Percentiles rank a stretch among this genome's conserved stretches.
Evolutionary conservation across 306 rosid genomes (phyloP).

Genomic region (Cucurbita moschata): DNA sequence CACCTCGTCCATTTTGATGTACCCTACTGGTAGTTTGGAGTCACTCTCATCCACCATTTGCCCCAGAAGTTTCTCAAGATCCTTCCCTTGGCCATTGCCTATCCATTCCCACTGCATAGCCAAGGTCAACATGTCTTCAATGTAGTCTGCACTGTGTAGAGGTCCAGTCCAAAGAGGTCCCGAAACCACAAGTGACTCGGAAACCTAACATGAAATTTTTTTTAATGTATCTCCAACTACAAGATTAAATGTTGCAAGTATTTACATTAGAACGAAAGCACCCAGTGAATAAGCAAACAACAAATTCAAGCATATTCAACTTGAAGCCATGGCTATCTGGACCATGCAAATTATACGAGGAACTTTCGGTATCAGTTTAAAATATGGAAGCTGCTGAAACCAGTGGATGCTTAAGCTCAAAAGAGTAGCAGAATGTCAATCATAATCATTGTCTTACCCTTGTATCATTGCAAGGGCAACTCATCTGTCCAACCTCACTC

Average conservation of each 20-base stretch:
- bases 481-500: constrained; percentile 56
- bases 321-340: neutral
- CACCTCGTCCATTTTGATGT: constrained; percentile 86
- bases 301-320: neutral
- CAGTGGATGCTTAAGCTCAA: neutral
- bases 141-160: constrained; percentile 52
- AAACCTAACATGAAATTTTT: constrained; percentile 29
- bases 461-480: constrained; percentile 54
- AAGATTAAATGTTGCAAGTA: neutral
- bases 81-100: constrained; percentile 36
- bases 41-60: constrained; percentile 85
- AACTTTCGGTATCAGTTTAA: neutral
- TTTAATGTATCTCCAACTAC: neutral
- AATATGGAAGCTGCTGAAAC: neutral
- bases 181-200: constrained; percentile 49
- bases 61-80: constrained; percentile 60
- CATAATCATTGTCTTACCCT: constrained; percentile 26
- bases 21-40: constrained; percentile 70
- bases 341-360: neutral
- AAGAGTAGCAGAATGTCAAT: neutral
- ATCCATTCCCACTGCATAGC: constrained; percentile 84
- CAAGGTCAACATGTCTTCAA: constrained; percentile 49
- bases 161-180: constrained; percentile 99
- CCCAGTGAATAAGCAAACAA: neutral
- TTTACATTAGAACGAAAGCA: neutral